phyloP scores from a whole-genome alignment of 2,329 filamentous ascomycete genomes.

The Microcyclospora pomicola region DNA sequence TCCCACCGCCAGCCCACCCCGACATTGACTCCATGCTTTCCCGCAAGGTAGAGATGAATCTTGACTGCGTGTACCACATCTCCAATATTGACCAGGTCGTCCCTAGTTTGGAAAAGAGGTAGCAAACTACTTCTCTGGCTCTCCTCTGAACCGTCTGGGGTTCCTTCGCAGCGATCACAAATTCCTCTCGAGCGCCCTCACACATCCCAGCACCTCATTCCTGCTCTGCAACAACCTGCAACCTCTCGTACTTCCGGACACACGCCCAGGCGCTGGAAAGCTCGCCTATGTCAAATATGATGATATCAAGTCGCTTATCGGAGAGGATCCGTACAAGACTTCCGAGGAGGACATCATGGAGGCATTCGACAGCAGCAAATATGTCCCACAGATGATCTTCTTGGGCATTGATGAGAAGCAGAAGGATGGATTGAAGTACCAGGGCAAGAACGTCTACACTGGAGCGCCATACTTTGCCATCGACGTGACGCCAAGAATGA shows the following conservation, averaged over 20 bases:
- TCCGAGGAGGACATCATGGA: constrained; percentile 60
- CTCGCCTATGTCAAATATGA: constrained; percentile 56
- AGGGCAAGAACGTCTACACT: constrained; percentile 51
- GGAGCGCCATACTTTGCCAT: constrained; percentile 81
- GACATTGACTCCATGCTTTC: constrained; percentile 56
- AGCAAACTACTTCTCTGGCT: constrained; percentile 71
- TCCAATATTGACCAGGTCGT: too few relatives aligned
- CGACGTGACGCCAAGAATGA: constrained; percentile 60
- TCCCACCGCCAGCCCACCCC: constrained; percentile 45
- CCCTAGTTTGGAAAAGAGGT: constrained; percentile 57
- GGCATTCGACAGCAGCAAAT: constrained; percentile 57
- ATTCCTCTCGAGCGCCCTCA: constrained; percentile 57
- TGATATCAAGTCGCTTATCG: constrained; percentile 58
- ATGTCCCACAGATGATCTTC: constrained; percentile 63
- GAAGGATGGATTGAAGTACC: constrained; percentile 44
- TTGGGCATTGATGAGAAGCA: constrained; percentile 62
- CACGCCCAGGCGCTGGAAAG: constrained; percentile 29
- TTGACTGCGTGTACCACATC: too few relatives aligned
- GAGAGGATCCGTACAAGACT: constrained; percentile 54
- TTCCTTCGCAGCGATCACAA: constrained; percentile 57
- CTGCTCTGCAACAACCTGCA: constrained; percentile 66
- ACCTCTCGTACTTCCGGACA: constrained; percentile 42
- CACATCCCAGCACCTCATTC: constrained; percentile 54
- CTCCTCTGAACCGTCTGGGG: constrained; percentile 63
- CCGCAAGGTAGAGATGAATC: constrained; percentile 31